Conservation (phyloP, 139 green algal species). For the Gonium pectorale region DNA sequence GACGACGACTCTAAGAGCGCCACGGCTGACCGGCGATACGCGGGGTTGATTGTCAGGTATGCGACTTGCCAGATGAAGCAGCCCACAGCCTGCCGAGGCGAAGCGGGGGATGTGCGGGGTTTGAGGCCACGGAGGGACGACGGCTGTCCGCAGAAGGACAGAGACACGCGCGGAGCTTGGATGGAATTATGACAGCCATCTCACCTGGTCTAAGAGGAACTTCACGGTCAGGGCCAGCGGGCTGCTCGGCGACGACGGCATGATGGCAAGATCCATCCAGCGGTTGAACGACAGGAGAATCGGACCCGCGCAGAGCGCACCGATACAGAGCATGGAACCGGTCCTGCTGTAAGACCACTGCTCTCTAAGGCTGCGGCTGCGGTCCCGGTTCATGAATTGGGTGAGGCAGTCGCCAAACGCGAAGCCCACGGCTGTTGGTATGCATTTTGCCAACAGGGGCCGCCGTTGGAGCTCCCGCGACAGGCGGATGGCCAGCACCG, state of each 20-base stretch:
- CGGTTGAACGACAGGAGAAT: constrained; percentile 43
- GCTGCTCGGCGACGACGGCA: neutral
- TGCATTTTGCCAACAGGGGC: constrained; percentile 33
- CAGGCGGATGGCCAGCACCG: constrained; percentile 6
- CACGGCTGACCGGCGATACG: constrained; percentile 36
- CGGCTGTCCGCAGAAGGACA: neutral
- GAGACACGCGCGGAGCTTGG: neutral
- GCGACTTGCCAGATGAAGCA: constrained; percentile 61
- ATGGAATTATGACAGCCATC: neutral
- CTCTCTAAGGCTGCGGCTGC: neutral
- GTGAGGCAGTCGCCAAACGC: constrained; percentile 42
- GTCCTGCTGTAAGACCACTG: constrained; percentile 43
- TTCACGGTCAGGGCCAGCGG: constrained; percentile 3
- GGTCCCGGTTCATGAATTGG: constrained; percentile 44
- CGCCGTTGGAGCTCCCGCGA: constrained; percentile 5
- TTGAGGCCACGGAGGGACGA: too few relatives aligned
- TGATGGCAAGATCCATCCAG: constrained; percentile 44
- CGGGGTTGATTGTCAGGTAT: constrained; percentile 50
- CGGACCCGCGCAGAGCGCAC: constrained; percentile 38
- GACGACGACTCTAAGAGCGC: constrained; percentile 5
- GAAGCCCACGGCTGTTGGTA: constrained; percentile 38
- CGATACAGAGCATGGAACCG: constrained; percentile 40
- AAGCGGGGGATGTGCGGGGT: too few relatives aligned
- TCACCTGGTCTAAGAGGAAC: constrained; percentile 46
- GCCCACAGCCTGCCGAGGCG: constrained; percentile 44